A percentile compares a stretch with the other conserved stretches of the same genome.
Conservation (phyloP, 805 yeast species). For the Ogataea henricii region DNA sequence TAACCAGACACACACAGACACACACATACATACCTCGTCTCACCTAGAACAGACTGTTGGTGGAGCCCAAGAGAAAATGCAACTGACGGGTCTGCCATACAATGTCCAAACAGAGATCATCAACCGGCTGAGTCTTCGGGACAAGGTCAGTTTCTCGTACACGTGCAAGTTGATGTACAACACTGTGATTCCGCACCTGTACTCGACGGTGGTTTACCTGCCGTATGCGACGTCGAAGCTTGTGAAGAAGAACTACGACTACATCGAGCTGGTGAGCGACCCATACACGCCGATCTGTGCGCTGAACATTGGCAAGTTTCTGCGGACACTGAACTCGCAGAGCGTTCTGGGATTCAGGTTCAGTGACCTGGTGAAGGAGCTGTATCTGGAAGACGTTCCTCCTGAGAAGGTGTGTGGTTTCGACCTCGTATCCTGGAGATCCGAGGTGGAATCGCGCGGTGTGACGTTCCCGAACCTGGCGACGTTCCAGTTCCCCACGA, state of each 20-base stretch:
- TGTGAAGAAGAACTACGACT: slow-evolving; percentile 17
- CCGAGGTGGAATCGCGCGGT: slow-evolving; percentile 11
- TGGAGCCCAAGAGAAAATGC: slow-evolving; percentile 16
- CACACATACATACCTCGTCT: not conserved
- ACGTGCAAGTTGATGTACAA: slow-evolving; percentile 25
- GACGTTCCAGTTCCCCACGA: slow-evolving; percentile 27
- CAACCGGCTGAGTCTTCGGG: slow-evolving; percentile 18
- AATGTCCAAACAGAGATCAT: slow-evolving; percentile 26
- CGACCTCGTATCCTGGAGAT: slow-evolving; percentile 30
- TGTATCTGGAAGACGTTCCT: slow-evolving; percentile 26
- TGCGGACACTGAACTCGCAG: slow-evolving; percentile 16
- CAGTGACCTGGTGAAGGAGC: slow-evolving; percentile 26
- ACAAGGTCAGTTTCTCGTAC: slow-evolving; percentile 21
- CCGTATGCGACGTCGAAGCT: slow-evolving; percentile 3
- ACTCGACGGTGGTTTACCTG: slow-evolving; percentile 22
- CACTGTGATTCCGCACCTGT: slow-evolving; percentile 25
- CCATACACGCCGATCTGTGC: slow-evolving; percentile 19
- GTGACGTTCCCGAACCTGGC: not conserved
- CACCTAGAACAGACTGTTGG: not conserved
- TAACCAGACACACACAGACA: not conserved
- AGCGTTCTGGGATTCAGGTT: slow-evolving; percentile 28
- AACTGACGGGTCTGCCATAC: slow-evolving; percentile 25
- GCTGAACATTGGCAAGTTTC: slow-evolving; percentile 17
- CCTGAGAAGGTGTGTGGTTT: slow-evolving; percentile 10
- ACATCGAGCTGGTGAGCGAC: slow-evolving; percentile 22